Percentiles rank a stretch among this genome's conserved stretches.
Evolutionary conservation across 1,284 basidiomycete genomes (phyloP).

Genomic region (Xanthoconium separans): DNA sequence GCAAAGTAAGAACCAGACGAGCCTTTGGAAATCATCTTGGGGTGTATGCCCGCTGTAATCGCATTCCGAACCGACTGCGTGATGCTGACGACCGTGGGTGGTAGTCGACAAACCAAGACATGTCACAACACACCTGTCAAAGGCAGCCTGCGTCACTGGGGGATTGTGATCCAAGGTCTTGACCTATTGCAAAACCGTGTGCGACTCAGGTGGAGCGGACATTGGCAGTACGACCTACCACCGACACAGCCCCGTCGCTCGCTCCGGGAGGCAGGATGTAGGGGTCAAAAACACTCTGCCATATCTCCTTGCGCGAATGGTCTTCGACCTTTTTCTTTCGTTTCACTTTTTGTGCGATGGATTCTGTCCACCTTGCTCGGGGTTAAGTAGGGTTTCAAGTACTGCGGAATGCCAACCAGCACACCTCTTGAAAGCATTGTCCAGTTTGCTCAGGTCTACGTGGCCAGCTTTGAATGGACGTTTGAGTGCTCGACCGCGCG

Average conservation of each 20-base stretch:
- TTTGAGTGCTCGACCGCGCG: constrained; percentile 41
- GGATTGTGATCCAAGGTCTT: constrained; percentile 78
- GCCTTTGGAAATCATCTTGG: constrained; percentile 85
- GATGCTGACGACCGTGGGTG: constrained; percentile 41
- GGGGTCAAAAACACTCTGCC: constrained; percentile 77
- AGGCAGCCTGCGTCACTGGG: constrained; percentile 71
- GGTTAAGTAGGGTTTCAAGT: constrained; percentile 1
- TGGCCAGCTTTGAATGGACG: constrained; percentile 54
- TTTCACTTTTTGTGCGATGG: constrained; percentile 79
- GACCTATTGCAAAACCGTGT: constrained; percentile 36
- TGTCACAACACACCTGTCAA: constrained; percentile 54
- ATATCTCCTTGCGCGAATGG: constrained; percentile 67
- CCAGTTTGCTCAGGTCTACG: constrained; percentile 75
- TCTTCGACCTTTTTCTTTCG: constrained; percentile 75
- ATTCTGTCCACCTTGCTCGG: constrained; percentile 71
- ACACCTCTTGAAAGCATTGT: constrained; percentile 78
- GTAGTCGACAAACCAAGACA: not conserved
- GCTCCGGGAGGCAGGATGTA: constrained; percentile 23
- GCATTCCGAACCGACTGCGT: constrained; percentile 66
- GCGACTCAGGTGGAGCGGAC: constrained; percentile 1
- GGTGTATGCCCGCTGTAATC: constrained; percentile 76
- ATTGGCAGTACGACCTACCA: constrained; percentile 19
- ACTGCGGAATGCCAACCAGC: not conserved
- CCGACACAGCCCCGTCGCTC: constrained; percentile 18
- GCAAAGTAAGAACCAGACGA: constrained; percentile 89